Evolutionary conservation across 208 protist genomes (phyloP), one percentile per base, ranked within the genome.

Genomic region (Trypanosoma cruzi): DNA sequence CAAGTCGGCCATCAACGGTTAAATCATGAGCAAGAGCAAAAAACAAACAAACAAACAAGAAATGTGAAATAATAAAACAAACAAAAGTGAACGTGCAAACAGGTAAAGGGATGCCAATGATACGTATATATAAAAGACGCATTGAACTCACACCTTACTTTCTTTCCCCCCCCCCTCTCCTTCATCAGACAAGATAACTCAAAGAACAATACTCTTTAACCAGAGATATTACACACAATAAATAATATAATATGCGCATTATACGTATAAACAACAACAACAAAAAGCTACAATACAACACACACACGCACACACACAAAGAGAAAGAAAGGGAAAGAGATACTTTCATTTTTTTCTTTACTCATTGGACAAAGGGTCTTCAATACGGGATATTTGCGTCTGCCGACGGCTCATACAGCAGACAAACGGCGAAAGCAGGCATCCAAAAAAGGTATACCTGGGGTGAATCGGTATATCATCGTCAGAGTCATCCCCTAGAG

Each of bases 61-160:
- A n/a, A n/a, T n/a, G n/a, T n/a, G n/a, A n/a, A 53, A 53, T 24
- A 53, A 7, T 24, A 53, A 53, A 53, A 53, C 13, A 53, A 53
- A 53, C 7, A 7, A 53, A 53, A 53, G n/a, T 24, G 5, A 53
- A 7, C 7, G 6, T 7, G 5, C 13, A n/a, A 53, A 53, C 13
- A 53, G 5, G 6, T 6, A 53, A 53, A 53, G n/a, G n/a, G n/a
- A n/a, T n/a, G n/a, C n/a, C n/a, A n/a, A n/a, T n/a, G n/a, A n/a
- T n/a, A n/a, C n/a, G n/a, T n/a, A n/a, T n/a, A 53, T 7, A 53
- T 28, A 18, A 53, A n/a, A 24, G 7, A 53, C 7, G 48, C 13
- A 53, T 7, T 24, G n/a, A 59, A 40, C 10, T 36, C 54, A 59
- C 6, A 59, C 22, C 22, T 59, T 37, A 13, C 24, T 22, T 34